Conservation (phyloP, 1,284 basidiomycete species). For the Sanguinoderma infundibulare region DNA sequence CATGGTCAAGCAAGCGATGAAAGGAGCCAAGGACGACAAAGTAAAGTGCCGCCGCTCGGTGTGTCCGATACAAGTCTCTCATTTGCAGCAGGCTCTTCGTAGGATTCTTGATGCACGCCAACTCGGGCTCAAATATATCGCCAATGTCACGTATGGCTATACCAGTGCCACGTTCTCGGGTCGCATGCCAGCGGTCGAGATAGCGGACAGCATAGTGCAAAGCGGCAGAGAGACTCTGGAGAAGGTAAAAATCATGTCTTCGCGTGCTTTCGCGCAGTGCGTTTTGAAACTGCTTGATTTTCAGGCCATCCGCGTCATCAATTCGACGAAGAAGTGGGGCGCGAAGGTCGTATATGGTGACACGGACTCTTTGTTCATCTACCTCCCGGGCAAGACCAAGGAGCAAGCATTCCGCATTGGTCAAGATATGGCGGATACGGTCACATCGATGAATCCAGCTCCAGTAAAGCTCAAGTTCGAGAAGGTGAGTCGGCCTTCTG, state of each 20-base stretch:
- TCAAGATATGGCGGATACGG: constrained; percentile 86
- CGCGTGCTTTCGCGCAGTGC: neutral
- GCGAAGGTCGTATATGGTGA: constrained; percentile 96
- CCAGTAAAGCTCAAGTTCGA: constrained; percentile 98
- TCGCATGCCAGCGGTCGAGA: constrained; percentile 97
- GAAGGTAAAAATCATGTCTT: constrained; percentile 56
- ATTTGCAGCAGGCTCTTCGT: constrained; percentile 60
- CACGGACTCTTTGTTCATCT: constrained; percentile 95
- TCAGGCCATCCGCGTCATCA: constrained; percentile 87
- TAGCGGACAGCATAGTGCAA: constrained; percentile 98
- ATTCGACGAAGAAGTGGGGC: constrained; percentile 83
- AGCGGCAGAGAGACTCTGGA: constrained; percentile 95
- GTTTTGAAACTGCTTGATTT: neutral
- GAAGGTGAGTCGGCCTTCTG: constrained; percentile 60
- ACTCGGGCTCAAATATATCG: constrained; percentile 84
- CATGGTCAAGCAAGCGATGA: constrained; percentile 98
- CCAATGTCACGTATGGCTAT: constrained; percentile 95
- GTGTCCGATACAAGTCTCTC: neutral
- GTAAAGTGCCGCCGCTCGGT: constrained; percentile 42
- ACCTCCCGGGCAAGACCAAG: constrained; percentile 87
- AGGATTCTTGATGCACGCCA: constrained; percentile 88
- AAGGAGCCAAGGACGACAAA: constrained; percentile 77
- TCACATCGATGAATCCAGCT: constrained; percentile 87
- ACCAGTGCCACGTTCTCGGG: constrained; percentile 94
- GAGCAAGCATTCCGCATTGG: constrained; percentile 94